Conservation (phyloP, 2,329 filamentous ascomycete species). For the Xylaria digitata region DNA sequence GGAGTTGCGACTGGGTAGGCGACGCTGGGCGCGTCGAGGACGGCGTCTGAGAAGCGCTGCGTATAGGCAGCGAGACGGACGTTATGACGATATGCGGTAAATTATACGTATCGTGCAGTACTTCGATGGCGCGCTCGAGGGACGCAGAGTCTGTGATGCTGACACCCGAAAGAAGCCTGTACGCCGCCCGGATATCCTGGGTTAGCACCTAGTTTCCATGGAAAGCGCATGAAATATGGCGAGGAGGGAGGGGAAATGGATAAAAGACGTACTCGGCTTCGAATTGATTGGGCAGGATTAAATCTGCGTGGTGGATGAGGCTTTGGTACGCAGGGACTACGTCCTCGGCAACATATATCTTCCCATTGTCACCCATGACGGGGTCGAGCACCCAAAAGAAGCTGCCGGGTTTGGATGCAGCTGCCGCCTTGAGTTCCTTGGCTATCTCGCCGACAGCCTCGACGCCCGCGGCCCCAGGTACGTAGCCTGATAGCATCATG, state of each 20-base stretch:
- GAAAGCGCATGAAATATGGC: not conserved
- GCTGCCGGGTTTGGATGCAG: conserved; percentile 69
- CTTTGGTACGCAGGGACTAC: conserved; percentile 91
- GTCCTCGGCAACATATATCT: conserved; percentile 89
- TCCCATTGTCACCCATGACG: conserved; percentile 97
- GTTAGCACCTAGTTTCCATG: conserved; percentile 6
- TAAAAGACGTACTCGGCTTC: conserved; percentile 83
- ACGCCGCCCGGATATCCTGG: not conserved
- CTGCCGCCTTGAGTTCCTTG: conserved; percentile 78
- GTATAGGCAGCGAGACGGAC: conserved; percentile 76
- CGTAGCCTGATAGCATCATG: conserved; percentile 94
- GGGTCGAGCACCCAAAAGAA: conserved; percentile 99
- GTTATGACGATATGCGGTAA: conserved; percentile 94
- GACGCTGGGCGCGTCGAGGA: conserved; percentile 71
- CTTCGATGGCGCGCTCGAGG: conserved; percentile 78
- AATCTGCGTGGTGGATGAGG: conserved; percentile 82
- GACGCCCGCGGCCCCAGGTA: conserved; percentile 87
- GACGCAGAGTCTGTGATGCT: conserved; percentile 81
- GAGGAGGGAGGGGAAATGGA: conserved; percentile 3
- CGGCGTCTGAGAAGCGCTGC: conserved; percentile 64
- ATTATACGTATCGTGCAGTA: conserved; percentile 78
- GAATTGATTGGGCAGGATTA: conserved; percentile 96
- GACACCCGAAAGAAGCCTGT: conserved; percentile 83
- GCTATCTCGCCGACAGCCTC: conserved; percentile 86
- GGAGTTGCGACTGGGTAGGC: conserved; percentile 55